phyloP scores from a whole-genome alignment of 805 yeast species.

The Kazachstania psychrophila region DNA sequence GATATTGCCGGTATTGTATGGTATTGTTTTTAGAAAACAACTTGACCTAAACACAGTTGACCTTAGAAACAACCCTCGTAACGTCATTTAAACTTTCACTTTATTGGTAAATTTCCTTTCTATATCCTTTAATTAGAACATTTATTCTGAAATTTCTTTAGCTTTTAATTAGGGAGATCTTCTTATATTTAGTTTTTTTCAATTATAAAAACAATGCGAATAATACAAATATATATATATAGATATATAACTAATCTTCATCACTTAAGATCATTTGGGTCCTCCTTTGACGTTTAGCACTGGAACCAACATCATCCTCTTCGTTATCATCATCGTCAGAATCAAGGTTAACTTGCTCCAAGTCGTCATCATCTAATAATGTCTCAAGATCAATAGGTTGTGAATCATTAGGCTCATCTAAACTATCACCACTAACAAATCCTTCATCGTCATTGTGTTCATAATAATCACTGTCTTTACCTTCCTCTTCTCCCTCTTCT shows the following conservation, averaged over 20 bases:
- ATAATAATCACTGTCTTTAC: conserved; percentile 22
- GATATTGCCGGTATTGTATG: too few relatives aligned
- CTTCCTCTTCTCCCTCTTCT: conserved; percentile 4
- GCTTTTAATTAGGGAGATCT: too few relatives aligned
- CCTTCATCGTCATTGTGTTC: conserved; percentile 26
- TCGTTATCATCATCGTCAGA: conserved; percentile 32
- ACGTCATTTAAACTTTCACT: too few relatives aligned
- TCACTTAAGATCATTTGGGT: conserved; percentile 22
- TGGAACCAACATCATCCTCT: conserved; percentile 31
- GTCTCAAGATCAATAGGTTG: not conserved
- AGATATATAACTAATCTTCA: conserved; percentile 11
- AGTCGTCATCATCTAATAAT: conserved; percentile 1
- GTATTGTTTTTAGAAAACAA: too few relatives aligned
- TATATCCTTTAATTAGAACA: too few relatives aligned
- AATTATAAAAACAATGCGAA: too few relatives aligned
- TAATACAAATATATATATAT: too few relatives aligned
- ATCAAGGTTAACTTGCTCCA: conserved; percentile 6
- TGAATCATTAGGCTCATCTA: conserved; percentile 12
- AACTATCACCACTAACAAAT: conserved; percentile 27
- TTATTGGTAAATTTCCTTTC: too few relatives aligned
- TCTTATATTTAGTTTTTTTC: too few relatives aligned
- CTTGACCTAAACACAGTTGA: too few relatives aligned
- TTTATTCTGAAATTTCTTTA: too few relatives aligned
- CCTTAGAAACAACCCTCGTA: too few relatives aligned
- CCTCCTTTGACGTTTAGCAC: conserved; percentile 13